Evolutionary conservation across 345 rosid species (phyloP).

Genomic region (Ceriops decandra): DNA sequence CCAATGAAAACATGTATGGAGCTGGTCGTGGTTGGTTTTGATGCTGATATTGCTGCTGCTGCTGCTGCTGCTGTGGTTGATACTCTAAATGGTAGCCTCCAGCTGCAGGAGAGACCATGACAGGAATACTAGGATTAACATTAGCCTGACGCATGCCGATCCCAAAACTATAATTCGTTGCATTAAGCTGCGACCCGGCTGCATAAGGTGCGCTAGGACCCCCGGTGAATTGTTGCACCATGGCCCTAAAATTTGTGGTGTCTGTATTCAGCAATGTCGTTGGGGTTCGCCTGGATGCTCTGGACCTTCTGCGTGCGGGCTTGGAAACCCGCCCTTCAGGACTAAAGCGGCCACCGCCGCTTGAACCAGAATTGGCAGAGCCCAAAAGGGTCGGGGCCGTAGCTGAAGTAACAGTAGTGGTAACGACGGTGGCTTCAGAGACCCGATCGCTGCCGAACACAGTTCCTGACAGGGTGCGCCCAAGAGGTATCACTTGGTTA

Average conservation of each 20-base stretch:
- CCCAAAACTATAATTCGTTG: conserved; percentile 22
- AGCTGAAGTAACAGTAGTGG: conserved; percentile 12
- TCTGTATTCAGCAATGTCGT: conserved; percentile 89
- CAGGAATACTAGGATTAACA: conserved; percentile 12
- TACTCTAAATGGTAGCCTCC: conserved; percentile 31
- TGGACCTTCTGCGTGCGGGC: conserved; percentile 75
- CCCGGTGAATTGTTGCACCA: conserved; percentile 97
- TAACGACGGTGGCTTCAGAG: conserved; percentile 32
- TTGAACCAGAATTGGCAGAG: conserved; percentile 7
- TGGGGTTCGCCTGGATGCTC: conserved; percentile 94
- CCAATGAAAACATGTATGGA: conserved; percentile 39
- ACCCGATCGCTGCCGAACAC: conserved; percentile 8
- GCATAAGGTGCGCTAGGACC: conserved; percentile 65
- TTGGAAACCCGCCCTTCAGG: conserved; percentile 82
- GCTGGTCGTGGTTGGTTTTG: conserved; percentile 21
- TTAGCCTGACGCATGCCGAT: conserved; percentile 27
- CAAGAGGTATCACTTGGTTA: background rate
- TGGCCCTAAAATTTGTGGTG: conserved; percentile 83
- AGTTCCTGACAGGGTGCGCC: conserved; percentile 3
- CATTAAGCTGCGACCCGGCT: conserved; percentile 25
- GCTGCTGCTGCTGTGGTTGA: conserved; percentile 16
- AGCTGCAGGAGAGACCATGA: conserved; percentile 14
- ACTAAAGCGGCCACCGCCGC: conserved; percentile 34
- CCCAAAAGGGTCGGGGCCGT: background rate
- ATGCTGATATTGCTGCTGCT: conserved; percentile 20